Conservation (phyloP, 805 yeast genomes). For the Millerago galiae region DNA sequence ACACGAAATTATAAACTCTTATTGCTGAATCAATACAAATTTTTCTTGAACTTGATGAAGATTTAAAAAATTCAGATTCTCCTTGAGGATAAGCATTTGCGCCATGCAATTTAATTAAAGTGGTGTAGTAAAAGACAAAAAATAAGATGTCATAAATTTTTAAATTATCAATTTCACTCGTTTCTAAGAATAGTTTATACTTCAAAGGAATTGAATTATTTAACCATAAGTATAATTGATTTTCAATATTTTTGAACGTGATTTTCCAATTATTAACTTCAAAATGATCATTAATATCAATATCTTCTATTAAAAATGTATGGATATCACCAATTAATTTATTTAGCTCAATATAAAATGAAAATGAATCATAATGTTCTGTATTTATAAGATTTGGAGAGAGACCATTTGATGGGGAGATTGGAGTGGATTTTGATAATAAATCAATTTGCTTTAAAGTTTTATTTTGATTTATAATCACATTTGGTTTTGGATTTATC, state of each 20-base stretch:
- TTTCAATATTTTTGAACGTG: conserved; percentile 15
- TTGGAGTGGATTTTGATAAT: conserved; percentile 5
- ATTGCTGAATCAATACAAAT: conserved; percentile 18
- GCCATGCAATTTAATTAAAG: conserved; percentile 19
- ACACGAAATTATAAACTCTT: conserved; percentile 14
- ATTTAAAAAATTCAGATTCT: conserved; percentile 17
- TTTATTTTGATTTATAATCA: conserved; percentile 2
- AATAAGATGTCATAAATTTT: conserved; percentile 15
- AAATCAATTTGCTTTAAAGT: conserved; percentile 4
- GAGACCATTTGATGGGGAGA: neutral
- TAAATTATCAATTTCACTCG: conserved; percentile 9
- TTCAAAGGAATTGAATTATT: conserved; percentile 11
- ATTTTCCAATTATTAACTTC: conserved; percentile 17
- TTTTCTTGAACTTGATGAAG: conserved; percentile 17
- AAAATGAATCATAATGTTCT: conserved; percentile 17
- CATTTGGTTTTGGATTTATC: conserved; percentile 6
- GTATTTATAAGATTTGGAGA: conserved; percentile 4
- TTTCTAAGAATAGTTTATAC: conserved; percentile 11
- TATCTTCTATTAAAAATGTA: conserved; percentile 16
- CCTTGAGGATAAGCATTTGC: conserved; percentile 21
- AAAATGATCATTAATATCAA: conserved; percentile 13
- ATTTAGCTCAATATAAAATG: conserved; percentile 18
- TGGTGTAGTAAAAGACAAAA: conserved; percentile 17
- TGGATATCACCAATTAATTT: conserved; percentile 21
- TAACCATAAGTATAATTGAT: conserved; percentile 16